Percentiles rank a stretch among this genome's conserved stretches.
Conservation (phyloP, 306 rosid genomes). For the Herpetospermum pedunculosum region DNA sequence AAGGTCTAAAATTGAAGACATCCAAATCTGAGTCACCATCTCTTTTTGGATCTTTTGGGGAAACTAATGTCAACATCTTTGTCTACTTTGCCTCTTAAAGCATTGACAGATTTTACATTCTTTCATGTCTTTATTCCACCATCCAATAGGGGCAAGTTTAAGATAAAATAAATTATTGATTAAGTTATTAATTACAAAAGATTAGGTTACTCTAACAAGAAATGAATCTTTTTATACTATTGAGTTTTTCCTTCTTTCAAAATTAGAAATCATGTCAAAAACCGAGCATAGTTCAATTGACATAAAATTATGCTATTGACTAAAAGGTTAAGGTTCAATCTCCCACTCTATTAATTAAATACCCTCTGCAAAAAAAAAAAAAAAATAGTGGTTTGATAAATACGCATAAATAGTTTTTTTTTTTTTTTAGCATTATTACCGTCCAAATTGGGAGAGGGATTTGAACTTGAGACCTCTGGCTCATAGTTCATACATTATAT, state of each 20-base stretch:
- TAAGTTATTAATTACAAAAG: background rate
- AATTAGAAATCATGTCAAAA: background rate
- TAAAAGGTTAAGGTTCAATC: no score
- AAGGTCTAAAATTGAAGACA: conserved; percentile 10
- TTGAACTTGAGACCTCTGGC: no score
- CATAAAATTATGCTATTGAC: no score
- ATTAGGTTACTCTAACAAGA: background rate
- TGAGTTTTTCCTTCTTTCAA: background rate
- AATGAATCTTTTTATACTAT: background rate
- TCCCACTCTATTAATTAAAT: no score
- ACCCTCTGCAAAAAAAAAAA: no score
- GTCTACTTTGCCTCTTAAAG: conserved; percentile 3
- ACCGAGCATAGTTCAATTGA: no score
- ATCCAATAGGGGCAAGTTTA: background rate
- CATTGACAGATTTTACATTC: background rate
- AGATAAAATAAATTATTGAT: background rate
- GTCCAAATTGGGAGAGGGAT: no score
- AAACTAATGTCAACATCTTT: conserved; percentile 7
- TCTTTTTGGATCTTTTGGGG: background rate
- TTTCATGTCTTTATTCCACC: background rate
- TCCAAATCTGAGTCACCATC: conserved; percentile 13
- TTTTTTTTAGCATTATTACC: no score
- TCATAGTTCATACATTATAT: no score
- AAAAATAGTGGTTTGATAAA: no score
- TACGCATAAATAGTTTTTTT: no score